Evolutionary conservation across 441 rosid species (phyloP).

Genomic region (Gossypium davidsonii): DNA sequence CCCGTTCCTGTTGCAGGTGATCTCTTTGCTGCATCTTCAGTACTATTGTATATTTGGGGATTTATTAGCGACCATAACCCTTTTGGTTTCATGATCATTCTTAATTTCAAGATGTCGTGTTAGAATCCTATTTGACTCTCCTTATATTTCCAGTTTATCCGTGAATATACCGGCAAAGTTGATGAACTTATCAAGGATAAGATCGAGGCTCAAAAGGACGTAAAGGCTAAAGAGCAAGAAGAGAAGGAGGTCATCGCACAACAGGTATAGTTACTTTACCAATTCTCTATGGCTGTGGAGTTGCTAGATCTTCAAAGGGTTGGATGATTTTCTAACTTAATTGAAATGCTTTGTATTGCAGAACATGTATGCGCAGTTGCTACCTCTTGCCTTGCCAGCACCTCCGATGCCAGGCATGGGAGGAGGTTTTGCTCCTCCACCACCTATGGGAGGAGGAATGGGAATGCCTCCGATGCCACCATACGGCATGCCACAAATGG

Average conservation of each 20-base stretch:
- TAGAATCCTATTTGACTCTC: not conserved
- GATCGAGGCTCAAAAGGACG: conserved; percentile 71
- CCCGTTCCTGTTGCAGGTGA: conserved; percentile 89
- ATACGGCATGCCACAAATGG: conserved; percentile 93
- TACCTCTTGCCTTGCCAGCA: conserved; percentile 96
- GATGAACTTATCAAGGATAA: conserved; percentile 89
- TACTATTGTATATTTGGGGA: not conserved
- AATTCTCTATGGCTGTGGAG: not conserved
- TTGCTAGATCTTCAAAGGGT: not conserved
- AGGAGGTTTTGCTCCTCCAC: conserved; percentile 50
- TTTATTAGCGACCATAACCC: not conserved
- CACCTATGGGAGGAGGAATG: conserved; percentile 82
- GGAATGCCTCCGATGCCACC: conserved; percentile 97
- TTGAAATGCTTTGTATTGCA: conserved; percentile 26
- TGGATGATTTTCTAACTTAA: not conserved
- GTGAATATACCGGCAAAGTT: conserved; percentile 90
- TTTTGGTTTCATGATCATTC: not conserved
- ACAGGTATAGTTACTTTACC: conserved; percentile 43
- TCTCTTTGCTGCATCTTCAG: not conserved
- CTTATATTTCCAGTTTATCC: conserved; percentile 57
- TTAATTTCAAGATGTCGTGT: not conserved
- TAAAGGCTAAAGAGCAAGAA: conserved; percentile 82
- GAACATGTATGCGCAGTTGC: conserved; percentile 97
- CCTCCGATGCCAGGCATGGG: conserved; percentile 99
- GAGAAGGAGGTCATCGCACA: conserved; percentile 89